Evolutionary conservation across 78 protist genomes (phyloP), one percentile per base, ranked within the genome.

Genomic region (Dictyostelium firmibasis): DNA sequence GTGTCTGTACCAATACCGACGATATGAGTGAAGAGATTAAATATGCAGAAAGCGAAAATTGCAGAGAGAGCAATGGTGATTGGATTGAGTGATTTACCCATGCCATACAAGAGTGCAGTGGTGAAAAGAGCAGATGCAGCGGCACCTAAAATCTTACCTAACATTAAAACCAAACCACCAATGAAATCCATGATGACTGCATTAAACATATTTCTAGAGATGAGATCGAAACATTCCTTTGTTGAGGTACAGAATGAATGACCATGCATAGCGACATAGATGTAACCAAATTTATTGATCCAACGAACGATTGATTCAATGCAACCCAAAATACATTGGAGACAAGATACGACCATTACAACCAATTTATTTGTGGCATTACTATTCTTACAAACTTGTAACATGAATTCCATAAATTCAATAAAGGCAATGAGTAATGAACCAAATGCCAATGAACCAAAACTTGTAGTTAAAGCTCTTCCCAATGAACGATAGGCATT

Each of bases 201-300:
- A 7, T 83, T 62, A 27, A 94, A 94, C 89, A 85, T 83, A 7
- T 94, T 78, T 64, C 96, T 75, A 9, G 92, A 86, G 64, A 94
- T 81, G 29, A 94, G 70, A 31, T 78, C 89, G 72, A 87, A 85
- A 50, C 96, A 85, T 47, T 53, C 43, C 25, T 64, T 84, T 0
- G 96, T 83, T 10, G 96, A 87, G 9, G 69, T 84, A 60, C 91
- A 85, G 93, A 94, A 94, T 25, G 84, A 64, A 20, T 85, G 50
- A 36, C 96, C 96, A 38, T 94, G 91, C 89, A 94, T 94, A 1
- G 89, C 96, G 50, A 94, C 93, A 67, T 94, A 94, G 41, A 94
- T 86, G 53, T 84, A 94, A 74, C 94, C 96, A 60, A 85, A 94
- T 33, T 89, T 87, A 62, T 94, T 94, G 27, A 86, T 72, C 91